A percentile compares a stretch with the other conserved stretches of the same genome.
These are phyloP conservation scores for Symbiodinium pilosum DNA, from an alignment of 73 alveolate species.

Conservation along the genomic window DNA sequence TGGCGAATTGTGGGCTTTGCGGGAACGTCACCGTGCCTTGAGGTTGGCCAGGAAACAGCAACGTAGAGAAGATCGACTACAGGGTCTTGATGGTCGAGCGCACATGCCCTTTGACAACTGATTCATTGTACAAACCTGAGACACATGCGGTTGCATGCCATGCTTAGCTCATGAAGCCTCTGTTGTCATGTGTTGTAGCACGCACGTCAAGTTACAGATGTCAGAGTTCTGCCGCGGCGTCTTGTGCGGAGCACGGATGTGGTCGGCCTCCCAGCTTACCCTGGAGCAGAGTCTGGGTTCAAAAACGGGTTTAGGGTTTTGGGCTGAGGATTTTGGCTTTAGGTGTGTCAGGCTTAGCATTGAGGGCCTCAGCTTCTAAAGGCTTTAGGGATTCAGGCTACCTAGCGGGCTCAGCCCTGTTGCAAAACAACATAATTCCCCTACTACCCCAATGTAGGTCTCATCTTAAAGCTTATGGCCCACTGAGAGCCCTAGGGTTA, in stretches of 20 bases:
- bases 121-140: neutral
- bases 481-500: too few relatives aligned
- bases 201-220: neutral
- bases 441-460: too few relatives aligned
- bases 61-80: neutral
- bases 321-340: too few relatives aligned
- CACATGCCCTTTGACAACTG: neutral
- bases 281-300: neutral
- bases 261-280: neutral
- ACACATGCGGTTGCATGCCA: neutral
- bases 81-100: neutral
- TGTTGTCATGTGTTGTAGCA: neutral
- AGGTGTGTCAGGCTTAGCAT: too few relatives aligned
- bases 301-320: too few relatives aligned
- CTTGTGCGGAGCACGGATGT: constrained; percentile 3
- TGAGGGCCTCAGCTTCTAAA: too few relatives aligned
- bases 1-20: too few relatives aligned
- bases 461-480: too few relatives aligned
- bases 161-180: constrained; percentile 3
- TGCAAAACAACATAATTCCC: too few relatives aligned
- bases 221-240: neutral
- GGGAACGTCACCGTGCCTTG: too few relatives aligned
- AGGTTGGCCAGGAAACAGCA: neutral
- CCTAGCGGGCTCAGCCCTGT: too few relatives aligned
- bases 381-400: too few relatives aligned